A percentile compares a stretch with the other conserved stretches of the same genome.
phyloP scores from a whole-genome alignment of 176 grass and related monocot species.

The Carex littledalei region DNA sequence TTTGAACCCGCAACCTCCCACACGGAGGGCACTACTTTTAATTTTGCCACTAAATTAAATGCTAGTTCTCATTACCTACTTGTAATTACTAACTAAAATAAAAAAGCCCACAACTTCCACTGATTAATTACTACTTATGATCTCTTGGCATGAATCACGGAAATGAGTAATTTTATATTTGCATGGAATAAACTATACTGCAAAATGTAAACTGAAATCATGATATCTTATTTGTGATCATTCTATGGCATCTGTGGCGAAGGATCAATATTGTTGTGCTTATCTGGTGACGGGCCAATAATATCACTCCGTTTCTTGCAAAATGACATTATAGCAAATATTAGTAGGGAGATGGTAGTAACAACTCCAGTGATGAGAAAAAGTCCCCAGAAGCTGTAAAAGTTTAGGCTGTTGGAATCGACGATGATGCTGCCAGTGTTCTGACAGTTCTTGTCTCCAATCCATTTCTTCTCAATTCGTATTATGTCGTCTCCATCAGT shows the following conservation, averaged over 20 bases:
- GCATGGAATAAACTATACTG: too few relatives aligned
- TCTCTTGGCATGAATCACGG: too few relatives aligned
- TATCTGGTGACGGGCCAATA: neutral
- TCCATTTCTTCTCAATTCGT: constrained; percentile 58
- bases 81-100: neutral
- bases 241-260: neutral
- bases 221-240: too few relatives aligned
- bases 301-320: neutral
- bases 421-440: constrained; percentile 10
- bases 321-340: neutral
- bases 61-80: neutral
- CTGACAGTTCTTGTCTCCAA: constrained; percentile 30
- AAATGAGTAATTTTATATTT: too few relatives aligned
- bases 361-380: constrained; percentile 70
- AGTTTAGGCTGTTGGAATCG: constrained; percentile 45
- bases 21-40: too few relatives aligned
- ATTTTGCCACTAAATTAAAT: too few relatives aligned
- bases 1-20: too few relatives aligned
- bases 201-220: too few relatives aligned
- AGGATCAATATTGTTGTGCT: neutral
- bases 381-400: constrained; percentile 69
- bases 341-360: constrained; percentile 24
- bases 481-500: constrained; percentile 50
- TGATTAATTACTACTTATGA: neutral
- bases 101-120: neutral